phyloP scores from a whole-genome alignment of 2,329 filamentous ascomycete genomes.

The Monosporascus cannonballus region DNA sequence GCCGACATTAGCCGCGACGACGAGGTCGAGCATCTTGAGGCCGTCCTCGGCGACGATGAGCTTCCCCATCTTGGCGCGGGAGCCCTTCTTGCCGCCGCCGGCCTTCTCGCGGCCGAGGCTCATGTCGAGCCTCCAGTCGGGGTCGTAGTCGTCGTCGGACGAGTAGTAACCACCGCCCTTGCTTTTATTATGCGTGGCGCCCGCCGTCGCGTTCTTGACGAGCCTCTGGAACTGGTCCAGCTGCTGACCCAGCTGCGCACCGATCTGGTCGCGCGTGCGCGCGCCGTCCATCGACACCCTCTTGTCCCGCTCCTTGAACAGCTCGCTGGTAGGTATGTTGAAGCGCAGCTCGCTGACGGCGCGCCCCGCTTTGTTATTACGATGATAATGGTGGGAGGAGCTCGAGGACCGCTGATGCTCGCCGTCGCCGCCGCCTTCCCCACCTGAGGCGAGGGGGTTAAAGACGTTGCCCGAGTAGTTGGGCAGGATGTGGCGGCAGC shows the following conservation, averaged over 20 bases:
- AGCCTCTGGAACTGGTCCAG: conserved; percentile 26
- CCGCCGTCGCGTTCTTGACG: conserved; percentile 19
- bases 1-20: conserved; percentile 86
- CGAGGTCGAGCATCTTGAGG: conserved; percentile 88
- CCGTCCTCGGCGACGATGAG: conserved; percentile 85
- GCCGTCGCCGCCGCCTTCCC: conserved; percentile 27
- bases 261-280: conserved; percentile 28
- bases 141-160: conserved; percentile 34
- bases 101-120: conserved; percentile 76
- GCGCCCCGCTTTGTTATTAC: conserved; percentile 15
- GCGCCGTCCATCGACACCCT: conserved; percentile 30
- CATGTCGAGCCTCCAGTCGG: conserved; percentile 53
- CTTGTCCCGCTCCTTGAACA: conserved; percentile 30
- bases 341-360: conserved; percentile 81
- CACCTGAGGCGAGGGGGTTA: conserved; percentile 38
- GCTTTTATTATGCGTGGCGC: not conserved
- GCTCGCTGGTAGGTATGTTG: conserved; percentile 64
- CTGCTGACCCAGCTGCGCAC: not conserved
- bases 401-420: conserved; percentile 19
- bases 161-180: conserved; percentile 8
- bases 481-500: conserved; percentile 66
- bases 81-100: conserved; percentile 79
- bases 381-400: conserved; percentile 13
- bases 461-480: conserved; percentile 29
- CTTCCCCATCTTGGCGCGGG: conserved; percentile 88